Conservation (phyloP, 345 rosid species). For the Salix suchowensis region DNA sequence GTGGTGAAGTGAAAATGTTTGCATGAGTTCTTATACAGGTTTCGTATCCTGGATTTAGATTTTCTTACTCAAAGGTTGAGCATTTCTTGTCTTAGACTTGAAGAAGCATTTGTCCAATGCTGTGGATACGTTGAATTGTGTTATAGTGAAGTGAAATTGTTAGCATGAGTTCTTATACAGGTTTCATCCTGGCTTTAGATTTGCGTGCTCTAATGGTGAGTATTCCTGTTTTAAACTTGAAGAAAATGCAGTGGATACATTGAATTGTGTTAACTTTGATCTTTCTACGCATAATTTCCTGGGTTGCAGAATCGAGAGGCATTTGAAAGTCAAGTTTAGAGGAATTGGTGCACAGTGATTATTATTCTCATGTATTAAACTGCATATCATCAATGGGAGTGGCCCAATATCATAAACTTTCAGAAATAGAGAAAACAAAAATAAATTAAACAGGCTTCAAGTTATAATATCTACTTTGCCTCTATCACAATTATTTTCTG, state of each 20-base stretch:
- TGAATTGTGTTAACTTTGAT: not conserved
- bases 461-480: not conserved
- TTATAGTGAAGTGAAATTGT: not conserved
- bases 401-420: not conserved
- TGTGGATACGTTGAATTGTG: not conserved
- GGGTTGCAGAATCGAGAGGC: not conserved
- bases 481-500: not conserved
- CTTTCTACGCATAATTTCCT: not conserved
- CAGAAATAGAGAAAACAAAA: not conserved
- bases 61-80: not conserved
- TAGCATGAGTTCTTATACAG: not conserved
- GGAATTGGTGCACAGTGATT: not conserved
- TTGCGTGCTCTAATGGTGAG: not conserved
- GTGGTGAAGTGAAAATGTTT: not conserved
- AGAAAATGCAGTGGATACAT: not conserved
- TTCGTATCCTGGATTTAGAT: not conserved
- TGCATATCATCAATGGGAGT: not conserved
- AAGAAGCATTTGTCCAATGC: not conserved
- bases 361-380: not conserved
- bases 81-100: not conserved
- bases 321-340: not conserved
- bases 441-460: not conserved
- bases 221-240: not conserved
- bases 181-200: not conserved
- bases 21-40: not conserved